Percentiles rank a stretch among this genome's conserved stretches.
phyloP scores from a whole-genome alignment of 2,329 filamentous ascomycete genomes.

The Amylocarpus encephaloides region DNA sequence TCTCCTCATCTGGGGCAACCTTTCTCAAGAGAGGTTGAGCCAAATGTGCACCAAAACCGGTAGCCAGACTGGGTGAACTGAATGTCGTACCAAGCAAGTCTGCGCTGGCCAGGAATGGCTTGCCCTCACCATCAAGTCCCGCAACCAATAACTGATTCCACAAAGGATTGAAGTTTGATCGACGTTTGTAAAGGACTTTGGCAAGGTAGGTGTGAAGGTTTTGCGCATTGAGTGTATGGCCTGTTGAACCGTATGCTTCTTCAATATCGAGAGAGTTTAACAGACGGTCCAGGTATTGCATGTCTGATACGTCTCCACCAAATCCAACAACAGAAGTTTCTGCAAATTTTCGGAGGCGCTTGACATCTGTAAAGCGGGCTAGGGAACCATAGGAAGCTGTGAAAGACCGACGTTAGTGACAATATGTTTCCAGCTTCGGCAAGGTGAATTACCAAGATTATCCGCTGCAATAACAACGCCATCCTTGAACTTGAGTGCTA shows the following conservation, averaged over 20 bases:
- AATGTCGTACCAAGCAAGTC: conserved; percentile 93
- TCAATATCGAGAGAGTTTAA: conserved; percentile 79
- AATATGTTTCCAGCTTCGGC: background rate
- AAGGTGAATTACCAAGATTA: conserved; percentile 65
- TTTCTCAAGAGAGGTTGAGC: conserved; percentile 87
- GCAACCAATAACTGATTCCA: conserved; percentile 95
- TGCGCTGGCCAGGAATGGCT: conserved; percentile 85
- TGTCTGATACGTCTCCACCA: conserved; percentile 95
- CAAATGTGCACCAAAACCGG: conserved; percentile 87
- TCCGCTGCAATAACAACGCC: conserved; percentile 96
- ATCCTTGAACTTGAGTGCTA: conserved; percentile 92
- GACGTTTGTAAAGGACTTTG: conserved; percentile 93
- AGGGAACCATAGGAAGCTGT: conserved; percentile 94
- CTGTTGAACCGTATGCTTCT: conserved; percentile 66
- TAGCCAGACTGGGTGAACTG: conserved; percentile 79
- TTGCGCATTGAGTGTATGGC: conserved; percentile 67
- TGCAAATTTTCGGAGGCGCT: conserved; percentile 87
- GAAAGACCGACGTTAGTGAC: conserved; percentile 14
- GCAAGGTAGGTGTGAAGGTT: conserved; percentile 95
- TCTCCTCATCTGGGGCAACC: conserved; percentile 75
- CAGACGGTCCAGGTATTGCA: conserved; percentile 96
- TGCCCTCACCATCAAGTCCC: conserved; percentile 70
- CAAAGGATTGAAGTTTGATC: conserved; percentile 91
- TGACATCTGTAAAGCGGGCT: conserved; percentile 93
- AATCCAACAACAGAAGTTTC: conserved; percentile 81